Evolutionary conservation across 805 yeast genomes (phyloP).

Genomic region (Hanseniaspora pseudoguilliermondii): DNA sequence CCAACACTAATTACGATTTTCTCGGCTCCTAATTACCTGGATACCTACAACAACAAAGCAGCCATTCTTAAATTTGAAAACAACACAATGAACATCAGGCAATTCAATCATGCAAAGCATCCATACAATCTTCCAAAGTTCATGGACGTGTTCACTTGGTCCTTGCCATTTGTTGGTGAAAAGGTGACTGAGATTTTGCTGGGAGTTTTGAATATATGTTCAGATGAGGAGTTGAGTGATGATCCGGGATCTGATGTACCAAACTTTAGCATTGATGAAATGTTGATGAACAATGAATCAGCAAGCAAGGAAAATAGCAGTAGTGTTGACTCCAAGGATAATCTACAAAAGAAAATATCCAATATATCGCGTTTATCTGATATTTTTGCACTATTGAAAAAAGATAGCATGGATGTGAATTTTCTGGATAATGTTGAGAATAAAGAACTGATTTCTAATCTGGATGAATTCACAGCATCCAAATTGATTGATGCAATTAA

Average conservation of each 20-base stretch:
- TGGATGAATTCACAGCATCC: constrained; percentile 72
- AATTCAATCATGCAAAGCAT: constrained; percentile 83
- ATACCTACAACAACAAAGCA: constrained; percentile 85
- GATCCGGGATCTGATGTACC: constrained; percentile 4
- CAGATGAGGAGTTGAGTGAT: constrained; percentile 75
- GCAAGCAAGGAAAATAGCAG: neutral
- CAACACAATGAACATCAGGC: constrained; percentile 88
- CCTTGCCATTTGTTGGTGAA: constrained; percentile 93
- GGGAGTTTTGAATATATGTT: constrained; percentile 80
- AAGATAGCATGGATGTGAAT: constrained; percentile 75
- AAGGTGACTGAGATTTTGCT: constrained; percentile 88
- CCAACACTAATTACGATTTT: constrained; percentile 84
- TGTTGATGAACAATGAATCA: constrained; percentile 20
- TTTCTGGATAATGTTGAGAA: constrained; percentile 36
- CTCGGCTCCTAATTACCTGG: constrained; percentile 91
- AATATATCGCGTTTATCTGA: constrained; percentile 95
- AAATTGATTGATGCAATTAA: constrained; percentile 63
- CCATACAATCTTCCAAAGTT: constrained; percentile 95
- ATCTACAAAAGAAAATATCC: constrained; percentile 69
- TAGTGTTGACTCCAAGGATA: constrained; percentile 19
- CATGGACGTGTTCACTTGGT: constrained; percentile 96
- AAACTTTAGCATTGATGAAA: constrained; percentile 4
- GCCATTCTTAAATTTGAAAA: constrained; percentile 86
- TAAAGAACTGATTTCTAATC: neutral
- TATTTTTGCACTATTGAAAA: constrained; percentile 78